Evolutionary conservation across 345 rosid genomes (phyloP).

Genomic region (Linum tenue): DNA sequence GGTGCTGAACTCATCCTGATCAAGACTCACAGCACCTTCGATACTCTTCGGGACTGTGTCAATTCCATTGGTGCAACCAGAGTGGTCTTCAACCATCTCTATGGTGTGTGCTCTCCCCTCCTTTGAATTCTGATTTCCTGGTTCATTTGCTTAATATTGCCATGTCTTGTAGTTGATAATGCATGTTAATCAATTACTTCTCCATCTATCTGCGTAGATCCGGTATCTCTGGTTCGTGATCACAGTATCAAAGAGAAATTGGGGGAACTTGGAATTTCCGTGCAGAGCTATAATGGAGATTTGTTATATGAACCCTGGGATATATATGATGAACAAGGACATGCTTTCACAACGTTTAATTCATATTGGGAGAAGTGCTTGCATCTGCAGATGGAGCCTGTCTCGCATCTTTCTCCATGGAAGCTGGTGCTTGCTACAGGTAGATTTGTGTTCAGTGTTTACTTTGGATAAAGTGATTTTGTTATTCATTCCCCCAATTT

Average conservation of each 20-base stretch:
- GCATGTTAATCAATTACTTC: not conserved
- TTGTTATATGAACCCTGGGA: slow-evolving; percentile 91
- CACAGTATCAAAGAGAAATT: slow-evolving; percentile 67
- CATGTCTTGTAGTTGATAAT: not conserved
- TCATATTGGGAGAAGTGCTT: slow-evolving; percentile 70
- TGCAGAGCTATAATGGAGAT: slow-evolving; percentile 86
- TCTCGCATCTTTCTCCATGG: slow-evolving; percentile 68
- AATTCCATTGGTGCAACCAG: slow-evolving; percentile 50
- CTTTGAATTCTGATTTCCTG: slow-evolving; percentile 2
- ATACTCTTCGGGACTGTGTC: slow-evolving; percentile 65
- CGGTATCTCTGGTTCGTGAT: slow-evolving; percentile 78
- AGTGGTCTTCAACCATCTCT: slow-evolving; percentile 79
- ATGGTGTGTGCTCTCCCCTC: slow-evolving; percentile 41
- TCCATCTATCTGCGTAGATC: slow-evolving; percentile 33
- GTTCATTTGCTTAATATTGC: not conserved
- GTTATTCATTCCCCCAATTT: not conserved
- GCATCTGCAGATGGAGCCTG: slow-evolving; percentile 52
- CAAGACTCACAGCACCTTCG: slow-evolving; percentile 52
- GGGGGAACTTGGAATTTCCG: slow-evolving; percentile 62
- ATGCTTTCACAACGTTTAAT: slow-evolving; percentile 57
- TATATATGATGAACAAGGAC: slow-evolving; percentile 55
- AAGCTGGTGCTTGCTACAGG: slow-evolving; percentile 52
- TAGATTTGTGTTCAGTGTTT: slow-evolving; percentile 19
- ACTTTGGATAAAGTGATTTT: not conserved
- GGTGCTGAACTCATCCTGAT: slow-evolving; percentile 67